A percentile compares a stretch with the other conserved stretches of the same genome.
These are phyloP conservation scores for Apiotrichum domesticum DNA, from an alignment of 1,284 basidiomycete species.

Conservation along the genomic window DNA sequence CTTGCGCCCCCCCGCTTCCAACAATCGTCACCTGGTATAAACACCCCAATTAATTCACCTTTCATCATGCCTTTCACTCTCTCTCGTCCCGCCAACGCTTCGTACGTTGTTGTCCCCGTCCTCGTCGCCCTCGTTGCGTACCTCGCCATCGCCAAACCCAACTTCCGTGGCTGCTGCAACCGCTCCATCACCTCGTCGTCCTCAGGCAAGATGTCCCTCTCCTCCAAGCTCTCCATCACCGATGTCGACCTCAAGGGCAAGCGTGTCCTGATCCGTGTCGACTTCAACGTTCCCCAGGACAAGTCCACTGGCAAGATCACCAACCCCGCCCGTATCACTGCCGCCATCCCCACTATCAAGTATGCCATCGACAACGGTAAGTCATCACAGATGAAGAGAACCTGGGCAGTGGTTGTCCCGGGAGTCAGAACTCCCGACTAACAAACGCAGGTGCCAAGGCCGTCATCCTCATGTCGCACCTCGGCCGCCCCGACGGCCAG, in stretches of 20 bases:
- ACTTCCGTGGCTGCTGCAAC: background rate
- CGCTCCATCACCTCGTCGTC: background rate
- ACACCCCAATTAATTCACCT: background rate
- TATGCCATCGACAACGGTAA: constrained; percentile 84
- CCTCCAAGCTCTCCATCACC: constrained; percentile 86
- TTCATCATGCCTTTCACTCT: background rate
- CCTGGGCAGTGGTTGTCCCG: no score
- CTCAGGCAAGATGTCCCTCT: constrained; percentile 73
- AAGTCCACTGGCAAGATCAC: constrained; percentile 75
- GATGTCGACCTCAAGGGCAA: constrained; percentile 79
- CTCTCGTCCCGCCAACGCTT: constrained; percentile 4
- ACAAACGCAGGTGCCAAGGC: constrained; percentile 62
- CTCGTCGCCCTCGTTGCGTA: constrained; percentile 7
- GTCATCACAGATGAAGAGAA: constrained; percentile 14
- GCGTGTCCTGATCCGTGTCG: constrained; percentile 91
- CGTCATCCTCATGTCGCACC: constrained; percentile 94
- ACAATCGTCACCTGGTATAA: background rate
- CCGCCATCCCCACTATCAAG: constrained; percentile 91
- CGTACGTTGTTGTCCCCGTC: constrained; percentile 2
- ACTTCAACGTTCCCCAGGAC: constrained; percentile 90
- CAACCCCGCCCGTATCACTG: constrained; percentile 93
- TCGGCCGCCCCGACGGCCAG: constrained; percentile 94
- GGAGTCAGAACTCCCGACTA: background rate
- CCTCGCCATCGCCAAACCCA: constrained; percentile 1
- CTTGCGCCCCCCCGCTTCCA: background rate